Evolutionary conservation across 257 asterid species (phyloP), one percentile per base, ranked within the genome.

Genomic region (Echites panduratus): DNA sequence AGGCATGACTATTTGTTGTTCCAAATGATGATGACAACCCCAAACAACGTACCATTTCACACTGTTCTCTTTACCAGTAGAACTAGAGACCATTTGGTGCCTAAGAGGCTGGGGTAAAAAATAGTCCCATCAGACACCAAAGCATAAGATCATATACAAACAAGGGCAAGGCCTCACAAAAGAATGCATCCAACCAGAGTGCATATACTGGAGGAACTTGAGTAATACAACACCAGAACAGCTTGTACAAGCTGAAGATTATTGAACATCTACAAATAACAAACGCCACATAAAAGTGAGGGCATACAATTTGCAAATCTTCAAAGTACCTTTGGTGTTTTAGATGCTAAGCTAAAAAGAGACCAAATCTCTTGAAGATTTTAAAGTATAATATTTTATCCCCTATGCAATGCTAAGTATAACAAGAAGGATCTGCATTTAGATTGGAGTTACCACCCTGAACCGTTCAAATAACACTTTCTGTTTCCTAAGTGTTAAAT

Each of bases 21-120:
- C 87, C 75, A 54, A 86, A 66, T 26, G 82, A 72, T 47, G 89
- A 77, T 71, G 70, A 74, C 72, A 78, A 76, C 77, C 79, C 83
- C 74, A 83, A 79, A 79, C 96, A 86, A 66, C 83, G 80, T 68
- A 90, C 80, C 88, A 90, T 86, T 76, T 82, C 80, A 61, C 81
- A 78, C 77, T 70, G 78, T 77, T 71, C 70, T 61, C 29, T 68
- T 63, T 72, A 71, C 73, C 68, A 70, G 73, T 70, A 75, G 58
- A 81, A 79, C 70, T 73, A 70, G 75, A 74, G 70, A 74, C 73
- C 83, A 80, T 71, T 64, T 72, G 78, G 81, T 41, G 49, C 45
- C 70, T 63, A 62, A 63, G 59, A 81, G 5, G 43, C 47, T 58
- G 67, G 24, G 47, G 13, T 12, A 50, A 41, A 63, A 53, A 35